phyloP scores from a whole-genome alignment of 257 asterid species.

The Solanum lignicaule region DNA sequence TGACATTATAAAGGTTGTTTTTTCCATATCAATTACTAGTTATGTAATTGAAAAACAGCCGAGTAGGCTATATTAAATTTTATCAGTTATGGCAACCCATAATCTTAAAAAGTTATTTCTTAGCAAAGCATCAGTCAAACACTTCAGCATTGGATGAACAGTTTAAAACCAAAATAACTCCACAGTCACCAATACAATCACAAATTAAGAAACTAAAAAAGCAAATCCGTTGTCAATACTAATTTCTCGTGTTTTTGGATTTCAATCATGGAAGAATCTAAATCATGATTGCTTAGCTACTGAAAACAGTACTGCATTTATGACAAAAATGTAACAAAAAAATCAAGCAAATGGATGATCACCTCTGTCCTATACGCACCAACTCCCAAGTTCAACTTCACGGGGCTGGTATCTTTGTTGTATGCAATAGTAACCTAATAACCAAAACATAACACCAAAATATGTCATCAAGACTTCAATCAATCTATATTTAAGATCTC shows the following conservation, averaged over 20 bases:
- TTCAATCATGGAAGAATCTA: background rate
- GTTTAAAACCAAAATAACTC: background rate
- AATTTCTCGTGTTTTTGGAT: background rate
- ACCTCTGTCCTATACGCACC: slow-evolving; percentile 99
- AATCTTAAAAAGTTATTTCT: background rate
- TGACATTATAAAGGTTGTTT: background rate
- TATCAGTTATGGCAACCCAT: background rate
- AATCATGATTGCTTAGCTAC: background rate
- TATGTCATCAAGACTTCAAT: background rate
- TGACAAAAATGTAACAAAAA: background rate
- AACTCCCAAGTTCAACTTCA: slow-evolving; percentile 88
- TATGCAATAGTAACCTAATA: slow-evolving; percentile 85
- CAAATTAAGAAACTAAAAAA: background rate
- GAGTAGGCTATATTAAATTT: background rate
- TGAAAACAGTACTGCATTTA: background rate
- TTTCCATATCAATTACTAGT: background rate
- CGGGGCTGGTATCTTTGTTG: slow-evolving; percentile 78
- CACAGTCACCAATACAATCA: background rate
- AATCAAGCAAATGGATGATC: background rate
- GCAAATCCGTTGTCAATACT: background rate
- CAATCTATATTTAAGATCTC: background rate
- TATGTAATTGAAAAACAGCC: background rate
- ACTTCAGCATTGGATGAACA: background rate
- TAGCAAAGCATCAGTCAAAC: background rate
- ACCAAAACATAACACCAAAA: background rate